Evolutionary conservation across 106 monocot species (phyloP), one percentile per base, ranked within the genome.

Genomic region (Dioscorea alata): DNA sequence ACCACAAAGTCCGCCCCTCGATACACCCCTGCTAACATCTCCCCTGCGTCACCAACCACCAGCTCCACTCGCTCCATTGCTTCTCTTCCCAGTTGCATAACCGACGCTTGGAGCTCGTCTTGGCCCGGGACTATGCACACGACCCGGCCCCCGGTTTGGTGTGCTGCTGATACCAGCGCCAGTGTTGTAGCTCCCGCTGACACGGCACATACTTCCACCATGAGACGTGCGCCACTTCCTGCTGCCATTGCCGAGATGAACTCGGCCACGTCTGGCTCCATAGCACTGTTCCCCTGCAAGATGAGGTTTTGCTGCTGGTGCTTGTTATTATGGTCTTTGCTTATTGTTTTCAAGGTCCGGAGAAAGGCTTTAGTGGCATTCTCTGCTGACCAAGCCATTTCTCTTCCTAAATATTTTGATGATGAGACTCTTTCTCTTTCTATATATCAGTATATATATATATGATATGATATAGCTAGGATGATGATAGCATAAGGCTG

Each of bases 231-330:
- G 31, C 79, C 70, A 60, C 65, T 85, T 22, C 89, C 89, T 7
- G 85, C 89, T 0, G 89, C 89, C 74, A 85, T 60, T 15, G 89
- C 89, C 7, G 89, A 89, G 5, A 89, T 51, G 76, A 80, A 89
- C 74, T 85, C 89, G 0, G 82, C 82, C 19, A 85, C 74, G 71
- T 76, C 79, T 4, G 84, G 88, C 68, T 79, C 81, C 78, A 63
- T 62, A 15, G 69, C 48, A 32, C 73, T 79, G 54, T 79, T 82
- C 15, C 78, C 72, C 71, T 82, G 54, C 19, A 22, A 8, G n/a
- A 19, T 9, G 4, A 21, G 23, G 18, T 21, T 17, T 28, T 42
- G 42, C 6, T 42, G 42, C 2, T 28, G 28, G 2, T 42, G 42
- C 2, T 28, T 1, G 2, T 28, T 28, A 3, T 28, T 48, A 32